Percentiles rank a stretch among this genome's conserved stretches.
Conservation (phyloP, 1,284 basidiomycete species). For the Rhizoctonia solani region DNA sequence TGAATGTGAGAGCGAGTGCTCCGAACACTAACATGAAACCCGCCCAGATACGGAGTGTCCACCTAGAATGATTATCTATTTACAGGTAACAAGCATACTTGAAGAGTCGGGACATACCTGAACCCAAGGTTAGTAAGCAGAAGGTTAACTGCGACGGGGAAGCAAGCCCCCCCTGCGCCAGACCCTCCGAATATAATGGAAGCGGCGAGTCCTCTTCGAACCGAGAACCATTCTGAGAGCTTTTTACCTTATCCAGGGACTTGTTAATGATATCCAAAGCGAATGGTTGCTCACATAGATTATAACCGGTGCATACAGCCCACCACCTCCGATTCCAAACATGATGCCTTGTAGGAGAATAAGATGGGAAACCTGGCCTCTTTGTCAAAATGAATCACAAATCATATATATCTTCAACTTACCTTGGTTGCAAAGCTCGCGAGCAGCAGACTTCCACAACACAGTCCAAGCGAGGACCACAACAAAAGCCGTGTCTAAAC, state of each 20-base stretch:
- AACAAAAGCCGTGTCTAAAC: slow-evolving; percentile 5
- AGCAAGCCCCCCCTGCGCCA: slow-evolving; percentile 38
- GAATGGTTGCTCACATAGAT: slow-evolving; percentile 28
- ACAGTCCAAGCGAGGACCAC: slow-evolving; percentile 29
- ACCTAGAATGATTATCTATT: background rate
- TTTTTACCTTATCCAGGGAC: background rate
- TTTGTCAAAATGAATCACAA: background rate
- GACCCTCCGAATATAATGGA: slow-evolving; percentile 38
- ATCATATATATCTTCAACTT: background rate
- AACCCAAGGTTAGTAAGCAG: slow-evolving; percentile 38
- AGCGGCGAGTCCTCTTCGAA: slow-evolving; percentile 29
- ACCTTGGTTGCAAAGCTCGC: slow-evolving; percentile 38
- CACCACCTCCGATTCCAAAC: slow-evolving; percentile 29
- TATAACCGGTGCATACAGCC: slow-evolving; percentile 35
- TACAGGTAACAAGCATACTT: background rate
- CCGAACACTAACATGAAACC: slow-evolving; percentile 7
- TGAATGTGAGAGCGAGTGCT: slow-evolving; percentile 17
- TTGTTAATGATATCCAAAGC: background rate
- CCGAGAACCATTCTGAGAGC: slow-evolving; percentile 38
- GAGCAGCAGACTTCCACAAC: slow-evolving; percentile 23
- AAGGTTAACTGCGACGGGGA: slow-evolving; percentile 36
- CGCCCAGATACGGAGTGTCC: slow-evolving; percentile 35
- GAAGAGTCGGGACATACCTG: slow-evolving; percentile 31
- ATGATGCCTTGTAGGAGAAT: slow-evolving; percentile 32
- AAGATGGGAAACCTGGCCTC: slow-evolving; percentile 31